A percentile compares a stretch with the other conserved stretches of the same genome.
Conservation (phyloP, 1,139 yeast species). For the Hansenula sp. region DNA sequence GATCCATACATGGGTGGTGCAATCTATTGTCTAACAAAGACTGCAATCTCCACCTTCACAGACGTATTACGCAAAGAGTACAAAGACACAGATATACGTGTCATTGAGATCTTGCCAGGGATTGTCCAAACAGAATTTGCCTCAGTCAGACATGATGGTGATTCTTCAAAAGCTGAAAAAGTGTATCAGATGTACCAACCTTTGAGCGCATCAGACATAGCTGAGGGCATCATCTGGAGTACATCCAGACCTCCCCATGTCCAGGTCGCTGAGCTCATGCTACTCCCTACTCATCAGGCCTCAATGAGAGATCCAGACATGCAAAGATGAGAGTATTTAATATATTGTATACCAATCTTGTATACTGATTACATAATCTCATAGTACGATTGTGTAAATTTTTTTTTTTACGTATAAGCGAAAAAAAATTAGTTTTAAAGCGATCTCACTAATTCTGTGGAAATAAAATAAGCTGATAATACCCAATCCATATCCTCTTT, state of each 20-base stretch:
- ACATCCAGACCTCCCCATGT: conserved; percentile 68
- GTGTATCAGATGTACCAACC: conserved; percentile 76
- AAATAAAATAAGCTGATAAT: no score
- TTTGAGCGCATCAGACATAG: conserved; percentile 70
- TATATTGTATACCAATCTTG: no score
- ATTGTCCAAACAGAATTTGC: conserved; percentile 87
- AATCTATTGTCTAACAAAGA: conserved; percentile 86
- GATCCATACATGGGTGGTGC: conserved; percentile 86
- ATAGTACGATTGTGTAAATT: not conserved
- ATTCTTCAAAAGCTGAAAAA: conserved; percentile 58
- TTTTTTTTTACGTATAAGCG: not conserved
- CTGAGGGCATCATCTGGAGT: conserved; percentile 73
- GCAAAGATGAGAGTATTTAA: conserved; percentile 4
- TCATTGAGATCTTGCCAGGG: conserved; percentile 84
- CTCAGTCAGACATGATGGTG: conserved; percentile 71
- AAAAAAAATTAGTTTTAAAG: no score
- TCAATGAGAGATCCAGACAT: conserved; percentile 7
- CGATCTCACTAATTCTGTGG: no score
- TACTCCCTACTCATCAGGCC: conserved; percentile 78
- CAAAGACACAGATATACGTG: conserved; percentile 68
- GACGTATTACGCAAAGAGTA: conserved; percentile 75
- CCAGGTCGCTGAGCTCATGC: conserved; percentile 73
- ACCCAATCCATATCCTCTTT: not conserved
- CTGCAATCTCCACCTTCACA: conserved; percentile 74
- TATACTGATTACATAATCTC: not conserved